Evolutionary conservation across 306 rosid species (phyloP), one percentile per base, ranked within the genome.

Genomic region (Carpinus viminea): DNA sequence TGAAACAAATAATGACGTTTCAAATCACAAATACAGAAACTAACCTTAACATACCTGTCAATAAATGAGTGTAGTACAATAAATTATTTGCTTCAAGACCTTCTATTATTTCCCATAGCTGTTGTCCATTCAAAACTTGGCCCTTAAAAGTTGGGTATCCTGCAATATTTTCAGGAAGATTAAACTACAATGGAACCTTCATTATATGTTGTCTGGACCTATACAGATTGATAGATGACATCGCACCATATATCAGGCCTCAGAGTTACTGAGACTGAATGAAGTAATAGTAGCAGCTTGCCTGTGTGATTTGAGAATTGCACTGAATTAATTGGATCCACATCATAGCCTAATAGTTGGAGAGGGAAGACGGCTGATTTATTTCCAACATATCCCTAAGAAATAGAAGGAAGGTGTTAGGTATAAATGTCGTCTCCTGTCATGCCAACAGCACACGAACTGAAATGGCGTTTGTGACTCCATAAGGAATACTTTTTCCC

Each of bases 241-340:
- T 75, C 89, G 81, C 89, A 84, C 83, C 91, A 36, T 82, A 83
- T 70, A 85, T 78, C 81, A 78, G 78, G 83, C 80, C 82, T 72
- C 81, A 85, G 76, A 85, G 82, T 88, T 68, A 78, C 75, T 79
- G 80, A 87, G 84, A 74, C 78, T 76, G 86, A 82, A 68, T 77
- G 82, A 86, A 86, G 77, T 80, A 84, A 79, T 80, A 78, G 81
- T 78, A 85, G 78, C 86, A 87, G 87, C 93, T 87, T 90, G 87
- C 97, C 97, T 86, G 93, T 92, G 93, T 92, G 96, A 79, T 92
- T 92, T 10, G 97, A 92, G 91, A 92, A 92, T 86, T 92, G 96
- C 80, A 92, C 96, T 38, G 97, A 92, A 83, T 90, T 85, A 68
- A 92, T 92, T 73, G 97, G 93, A 88, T 92, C 97, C 81, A 92